Base-by-base conservation (phyloP, 768 basidiomycete genomes). In the Melanogaster broomeanus region DNA sequence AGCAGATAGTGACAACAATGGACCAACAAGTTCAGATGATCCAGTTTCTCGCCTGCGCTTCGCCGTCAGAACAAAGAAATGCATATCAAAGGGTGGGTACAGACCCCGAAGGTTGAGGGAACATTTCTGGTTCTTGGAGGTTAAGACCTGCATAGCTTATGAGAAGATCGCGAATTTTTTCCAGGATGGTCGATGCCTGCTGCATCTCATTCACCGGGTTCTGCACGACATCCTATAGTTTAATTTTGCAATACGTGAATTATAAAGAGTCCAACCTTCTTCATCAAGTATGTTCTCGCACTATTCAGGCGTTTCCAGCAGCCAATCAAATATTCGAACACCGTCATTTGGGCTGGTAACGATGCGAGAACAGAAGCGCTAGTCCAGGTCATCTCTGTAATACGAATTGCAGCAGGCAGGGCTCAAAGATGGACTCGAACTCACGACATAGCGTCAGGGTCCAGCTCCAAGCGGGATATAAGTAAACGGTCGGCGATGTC, bases 111-210 rank as follows among this genome's bases (percentile, higher is more conserved):
- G 94, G 95, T 59, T 97, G 92, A 42, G 93, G 90, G 59, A 99
- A 98, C 88, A 98, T 95, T 34, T 85, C 85, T 2, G 95, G 90
- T 53, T 95, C 94, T 70, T 95, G 93, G 10, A 99, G 74, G 21
- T 81, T 88, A 42, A 98, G 77, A 6, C 94, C 95, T 11, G 87
- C 82, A 71, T 97, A 97, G 50, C 88, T 92, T 57, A 98, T 82
- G 44, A 98, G 70, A 15, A 97, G 77, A 50, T 88, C 80, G n/a
- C 88, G 85, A 33, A 90, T 66, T 67, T 85, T 91, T 38, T 93
- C 89, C 19, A 93, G 74, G n/a, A 81, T 68, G 25, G 64, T 69
- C 11, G 80, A 68, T 28, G 90, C 93, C 57, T 74, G 73, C 53
- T 85, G 79, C 8, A 80, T 75, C 42, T 87, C 85, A 19, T 56